Evolutionary conservation across 495 filamentous ascomycete genomes (phyloP).

Genomic region (Hypoxylon perforatum): DNA sequence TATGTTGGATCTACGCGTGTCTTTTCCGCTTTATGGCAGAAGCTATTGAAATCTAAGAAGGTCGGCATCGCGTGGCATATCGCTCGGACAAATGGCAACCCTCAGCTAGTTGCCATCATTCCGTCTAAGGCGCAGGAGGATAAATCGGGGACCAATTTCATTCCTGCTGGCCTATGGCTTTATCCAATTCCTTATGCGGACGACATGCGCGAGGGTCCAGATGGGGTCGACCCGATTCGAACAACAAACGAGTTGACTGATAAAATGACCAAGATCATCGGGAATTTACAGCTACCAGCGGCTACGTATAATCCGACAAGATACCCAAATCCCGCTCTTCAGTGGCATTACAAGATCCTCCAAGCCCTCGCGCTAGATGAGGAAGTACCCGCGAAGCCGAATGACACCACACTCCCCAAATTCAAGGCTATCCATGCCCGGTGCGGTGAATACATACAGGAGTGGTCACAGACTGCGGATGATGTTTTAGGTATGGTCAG

Average conservation of each 20-base stretch:
- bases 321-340: constrained; percentile 93
- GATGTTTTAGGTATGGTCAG: constrained; percentile 36
- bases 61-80: constrained; percentile 92
- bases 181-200: constrained; percentile 90
- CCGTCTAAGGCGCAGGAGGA: constrained; percentile 76
- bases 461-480: constrained; percentile 71
- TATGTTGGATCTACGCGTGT: constrained; percentile 91
- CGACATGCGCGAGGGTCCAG: constrained; percentile 82
- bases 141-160: constrained; percentile 66
- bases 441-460: constrained; percentile 77
- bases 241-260: constrained; percentile 79
- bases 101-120: constrained; percentile 81
- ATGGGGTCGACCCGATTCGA: constrained; percentile 57
- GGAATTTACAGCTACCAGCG: constrained; percentile 90
- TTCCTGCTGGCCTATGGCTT: constrained; percentile 91
- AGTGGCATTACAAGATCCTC: constrained; percentile 97
- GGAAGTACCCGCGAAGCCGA: constrained; percentile 80
- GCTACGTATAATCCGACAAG: constrained; percentile 82
- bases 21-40: constrained; percentile 90
- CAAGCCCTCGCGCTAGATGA: constrained; percentile 94
- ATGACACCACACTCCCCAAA: constrained; percentile 88
- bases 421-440: constrained; percentile 85
- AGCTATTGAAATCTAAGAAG: constrained; percentile 79
- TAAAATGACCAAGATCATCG: constrained; percentile 80
- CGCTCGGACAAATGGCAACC: constrained; percentile 79